Evolutionary conservation across 2,329 filamentous ascomycete genomes (phyloP).

Genomic region (Phialophora expanda): DNA sequence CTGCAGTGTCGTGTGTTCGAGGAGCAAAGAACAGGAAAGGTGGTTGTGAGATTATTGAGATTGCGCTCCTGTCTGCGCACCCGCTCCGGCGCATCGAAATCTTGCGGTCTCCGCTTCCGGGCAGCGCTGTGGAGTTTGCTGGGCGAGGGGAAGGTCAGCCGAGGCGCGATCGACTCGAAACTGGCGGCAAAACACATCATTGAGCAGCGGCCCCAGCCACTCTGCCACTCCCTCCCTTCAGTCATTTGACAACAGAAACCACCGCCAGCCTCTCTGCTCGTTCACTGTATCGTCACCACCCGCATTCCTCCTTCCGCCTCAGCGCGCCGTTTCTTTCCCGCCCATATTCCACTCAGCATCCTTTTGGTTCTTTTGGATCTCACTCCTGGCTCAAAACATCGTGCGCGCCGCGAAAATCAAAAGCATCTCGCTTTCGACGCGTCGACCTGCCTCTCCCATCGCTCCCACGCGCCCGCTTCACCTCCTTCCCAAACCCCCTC

Average conservation of each 20-base stretch:
- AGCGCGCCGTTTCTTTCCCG: neutral
- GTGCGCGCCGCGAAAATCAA: slow-evolving; percentile 1
- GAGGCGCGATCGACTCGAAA: slow-evolving; percentile 2
- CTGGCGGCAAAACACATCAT: neutral
- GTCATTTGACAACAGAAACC: neutral
- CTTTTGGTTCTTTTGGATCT: neutral
- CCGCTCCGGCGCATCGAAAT: slow-evolving; percentile 1
- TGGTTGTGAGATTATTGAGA: slow-evolving; percentile 5
- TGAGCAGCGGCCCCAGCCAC: slow-evolving; percentile 3
- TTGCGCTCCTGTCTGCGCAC: slow-evolving; percentile 8
- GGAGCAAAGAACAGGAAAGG: neutral
- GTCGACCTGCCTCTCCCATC: slow-evolving; percentile 15
- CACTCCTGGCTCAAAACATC: neutral
- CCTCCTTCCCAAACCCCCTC: neutral
- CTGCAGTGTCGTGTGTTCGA: neutral
- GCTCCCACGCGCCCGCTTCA: neutral
- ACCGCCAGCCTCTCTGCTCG: slow-evolving; percentile 3
- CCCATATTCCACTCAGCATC: neutral
- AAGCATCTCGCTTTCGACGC: slow-evolving; percentile 23
- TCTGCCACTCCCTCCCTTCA: slow-evolving; percentile 1
- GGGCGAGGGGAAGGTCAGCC: slow-evolving; percentile 4
- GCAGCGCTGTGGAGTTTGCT: neutral
- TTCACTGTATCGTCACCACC: neutral
- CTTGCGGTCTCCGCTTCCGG: slow-evolving; percentile 11
- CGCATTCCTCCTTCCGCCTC: neutral